Evolutionary conservation across 306 rosid species (phyloP), one percentile per base, ranked within the genome.

Genomic region (Amphicarpaea edgeworthii): DNA sequence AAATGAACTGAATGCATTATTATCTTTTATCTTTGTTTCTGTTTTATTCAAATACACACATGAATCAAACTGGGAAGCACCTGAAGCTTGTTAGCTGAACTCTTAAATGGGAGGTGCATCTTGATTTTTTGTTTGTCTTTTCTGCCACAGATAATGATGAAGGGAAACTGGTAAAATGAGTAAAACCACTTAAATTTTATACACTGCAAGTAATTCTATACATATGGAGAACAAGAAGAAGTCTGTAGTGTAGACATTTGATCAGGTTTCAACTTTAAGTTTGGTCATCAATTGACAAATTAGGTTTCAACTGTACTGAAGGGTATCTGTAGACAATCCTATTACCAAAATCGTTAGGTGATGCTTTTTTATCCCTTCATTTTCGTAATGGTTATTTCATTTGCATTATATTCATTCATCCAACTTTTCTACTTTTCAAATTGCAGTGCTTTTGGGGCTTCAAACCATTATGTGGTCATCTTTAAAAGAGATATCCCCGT

Each of bases 211-310:
- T 37, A 30, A 61, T 30, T 38, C 53, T 26, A 28, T 12, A 38
- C 17, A 41, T 12, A 2, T 9, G 65, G 67, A 10, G 50, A 24
- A 60, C 26, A 9, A 40, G 49, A 34, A 34, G 64, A 57, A 50
- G 41, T 38, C 24, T 80, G 51, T 3, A 5, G 32, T 28, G 32
- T 61, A 4, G 57, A 40, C 28, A 64, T 28, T 32, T 19, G 51
- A 46, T 3, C 16, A 26, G 16, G 38, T 45, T 51, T 78, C 7
- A 43, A 72, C 53, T 17, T 7, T 71, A 26, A 66, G 32, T 57
- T 23, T 20, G 50, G 70, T 64, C 83, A 54, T 79, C 26, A 12
- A 50, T 55, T 16, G 42, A 21, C 61, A 42, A 64, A 62, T 4
- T 62, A 15, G 12, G 28, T 16, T 69, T 50, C 16, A 12, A 17